Evolutionary conservation across 2,329 filamentous ascomycete genomes (phyloP), one percentile per base, ranked within the genome.

Genomic region (Teratosphaeria zuluensis): DNA sequence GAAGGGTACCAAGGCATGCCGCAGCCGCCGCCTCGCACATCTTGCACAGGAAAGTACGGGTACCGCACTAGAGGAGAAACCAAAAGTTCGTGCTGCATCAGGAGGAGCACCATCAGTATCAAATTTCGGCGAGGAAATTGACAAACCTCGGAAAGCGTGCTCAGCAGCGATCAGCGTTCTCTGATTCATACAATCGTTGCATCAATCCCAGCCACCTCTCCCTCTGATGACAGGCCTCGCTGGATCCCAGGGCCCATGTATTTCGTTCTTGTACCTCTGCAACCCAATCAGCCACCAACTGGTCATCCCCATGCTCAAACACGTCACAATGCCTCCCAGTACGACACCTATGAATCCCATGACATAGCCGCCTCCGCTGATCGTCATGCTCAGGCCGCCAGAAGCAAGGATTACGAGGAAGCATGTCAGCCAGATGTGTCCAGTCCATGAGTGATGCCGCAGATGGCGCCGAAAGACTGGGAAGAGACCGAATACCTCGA

Each of bases 241-340:
- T 21, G 92, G 92, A 76, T 99, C 94, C 94, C 94, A 99, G 1
- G 94, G 94, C 51, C 94, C 94, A 69, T 92, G 90, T 65, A 99
- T 96, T 75, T 97, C 94, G 72, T 97, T 97, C 79, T 99, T 99
- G 76, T 97, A 99, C 76, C 95, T 92, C 75, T 99, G 94, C 73
- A 99, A 74, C 8, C 91, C 89, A 69, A 99, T 97, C 63, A 99
- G 76, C 92, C 94, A 97, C 92, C 92, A 97, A 71, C 90, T 95
- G 72, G 92, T 96, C 12, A 91, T 87, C 1, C 92, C 94, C 84
- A 96, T 95, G 1, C 85, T 86, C 57, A 96, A 72, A 4, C 86
- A 84, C 0, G 88, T 87, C 24, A 90, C 78, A 9, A 92, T 68
- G n/a, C 85, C 83, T 4, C 90, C 90, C 5, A 95, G 77, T 1